Base-by-base conservation (phyloP, 306 rosid species). In the Quercus engelmannii region DNA sequence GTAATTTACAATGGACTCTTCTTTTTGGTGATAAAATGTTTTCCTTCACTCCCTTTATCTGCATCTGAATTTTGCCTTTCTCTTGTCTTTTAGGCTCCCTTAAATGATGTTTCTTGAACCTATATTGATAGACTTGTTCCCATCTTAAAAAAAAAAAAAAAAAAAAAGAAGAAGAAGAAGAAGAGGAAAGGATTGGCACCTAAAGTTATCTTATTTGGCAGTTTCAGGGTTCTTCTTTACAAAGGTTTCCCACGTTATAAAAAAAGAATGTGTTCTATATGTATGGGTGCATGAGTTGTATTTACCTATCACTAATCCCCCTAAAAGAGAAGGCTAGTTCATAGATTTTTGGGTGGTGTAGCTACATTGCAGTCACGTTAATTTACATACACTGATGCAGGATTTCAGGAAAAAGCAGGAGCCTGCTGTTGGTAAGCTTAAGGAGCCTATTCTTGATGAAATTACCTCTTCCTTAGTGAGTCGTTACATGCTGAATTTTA, bases 361-460 rank as follows among this genome's bases (percentile, higher is more conserved):
- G 56, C 51, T 8, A 23, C 15, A 52, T 15, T 28, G 23, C 35
- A 31, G 71, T 46, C 33, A 56, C 11, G 70, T 38, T 70, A 11
- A 23, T 51, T 76, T 68, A 26, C 59, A 71, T 13, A 55, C 43
- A 76, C 74, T 81, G 78, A 59, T 84, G 84, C 91, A 95, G 98
- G 77, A 80, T 71, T 85, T 77, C 77, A 86, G 93, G 88, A 87
- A 86, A 84, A 86, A 75, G 75, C 91, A 91, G 85, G 94, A 88
- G 88, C 97, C 98, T 81, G 82, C 83, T 55, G 97, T 95, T 81
- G 83, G 76, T 68, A 91, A 88, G 89, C 92, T 85, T 54, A 95
- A 91, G 87, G 97, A 90, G 83, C 98, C 97, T 55, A 18, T 85
- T 62, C 55, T 91, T 64, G 92, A 89, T 65, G 92, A 90, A 74